Evolutionary conservation across 306 rosid species (phyloP).

Genomic region (Astragalus membranaceus): DNA sequence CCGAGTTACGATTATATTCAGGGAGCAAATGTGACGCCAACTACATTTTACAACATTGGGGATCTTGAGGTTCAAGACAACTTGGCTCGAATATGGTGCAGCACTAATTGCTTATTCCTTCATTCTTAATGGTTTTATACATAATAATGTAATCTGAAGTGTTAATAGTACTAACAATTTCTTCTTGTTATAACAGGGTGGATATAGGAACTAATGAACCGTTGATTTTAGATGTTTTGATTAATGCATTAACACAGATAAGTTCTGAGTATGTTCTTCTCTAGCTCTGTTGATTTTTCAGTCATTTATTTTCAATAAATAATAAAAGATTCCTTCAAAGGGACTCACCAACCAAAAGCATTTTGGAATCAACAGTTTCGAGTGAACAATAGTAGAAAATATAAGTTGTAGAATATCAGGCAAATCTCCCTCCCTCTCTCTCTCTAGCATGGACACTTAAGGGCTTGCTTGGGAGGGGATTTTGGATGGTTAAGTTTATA

Average conservation of each 20-base stretch:
- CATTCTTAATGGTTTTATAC: neutral
- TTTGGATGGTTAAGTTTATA: neutral
- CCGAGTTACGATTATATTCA: constrained; percentile 72
- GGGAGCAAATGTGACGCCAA: constrained; percentile 77
- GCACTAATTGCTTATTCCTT: neutral
- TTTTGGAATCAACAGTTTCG: neutral
- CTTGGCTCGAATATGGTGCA: constrained; percentile 87
- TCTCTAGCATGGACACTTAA: too few relatives aligned
- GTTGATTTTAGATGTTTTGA: constrained; percentile 68
- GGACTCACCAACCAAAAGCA: neutral
- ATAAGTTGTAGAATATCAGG: too few relatives aligned
- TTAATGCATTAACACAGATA: constrained; percentile 85
- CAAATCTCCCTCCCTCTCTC: too few relatives aligned
- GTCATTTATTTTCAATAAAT: neutral
- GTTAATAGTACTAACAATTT: constrained; percentile 7
- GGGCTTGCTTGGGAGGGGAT: too few relatives aligned
- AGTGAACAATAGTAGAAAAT: too few relatives aligned
- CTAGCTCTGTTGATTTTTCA: neutral
- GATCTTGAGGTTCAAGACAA: constrained; percentile 92
- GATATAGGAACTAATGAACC: constrained; percentile 86
- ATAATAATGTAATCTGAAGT: neutral
- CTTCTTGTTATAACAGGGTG: constrained; percentile 48
- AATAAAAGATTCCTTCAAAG: neutral
- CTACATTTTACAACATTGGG: constrained; percentile 83
- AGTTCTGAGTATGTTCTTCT: constrained; percentile 74